These are phyloP conservation scores for Parmales sp. DNA, from an alignment of 108 stramenopile genomes.

Conservation along the genomic window DNA sequence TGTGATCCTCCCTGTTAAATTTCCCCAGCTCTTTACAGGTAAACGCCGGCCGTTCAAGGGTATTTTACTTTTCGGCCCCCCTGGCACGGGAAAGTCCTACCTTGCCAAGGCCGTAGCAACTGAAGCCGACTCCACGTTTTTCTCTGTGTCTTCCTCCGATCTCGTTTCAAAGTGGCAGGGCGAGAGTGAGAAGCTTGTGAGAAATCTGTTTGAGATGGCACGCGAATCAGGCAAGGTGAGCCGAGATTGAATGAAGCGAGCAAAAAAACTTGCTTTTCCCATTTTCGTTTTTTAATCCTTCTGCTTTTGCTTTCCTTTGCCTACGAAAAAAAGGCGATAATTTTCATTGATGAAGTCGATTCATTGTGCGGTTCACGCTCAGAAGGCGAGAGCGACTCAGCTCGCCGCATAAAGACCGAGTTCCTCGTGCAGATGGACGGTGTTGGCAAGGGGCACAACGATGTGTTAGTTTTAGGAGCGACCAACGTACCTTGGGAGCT, in stretches of 20 bases:
- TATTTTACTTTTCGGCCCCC: slow-evolving; percentile 87
- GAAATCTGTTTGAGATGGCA: slow-evolving; percentile 96
- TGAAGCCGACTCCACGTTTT: slow-evolving; percentile 94
- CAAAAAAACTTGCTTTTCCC: no score
- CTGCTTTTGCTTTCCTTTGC: no score
- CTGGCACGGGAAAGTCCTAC: slow-evolving; percentile 76
- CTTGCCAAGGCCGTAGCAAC: slow-evolving; percentile 99
- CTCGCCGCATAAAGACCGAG: slow-evolving; percentile 92
- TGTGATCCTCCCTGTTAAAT: slow-evolving; percentile 81
- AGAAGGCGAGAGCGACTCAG: slow-evolving; percentile 80
- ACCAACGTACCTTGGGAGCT: slow-evolving; percentile 98
- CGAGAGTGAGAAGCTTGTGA: slow-evolving; percentile 90
- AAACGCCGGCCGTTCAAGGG: slow-evolving; percentile 85
- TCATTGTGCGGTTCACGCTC: slow-evolving; percentile 75
- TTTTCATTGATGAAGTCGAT: slow-evolving; percentile 97
- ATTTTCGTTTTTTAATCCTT: no score
- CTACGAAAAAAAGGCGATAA: slow-evolving; percentile 68
- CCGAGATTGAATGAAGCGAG: no score
- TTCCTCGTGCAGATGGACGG: slow-evolving; percentile 99
- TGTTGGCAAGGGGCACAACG: slow-evolving; percentile 69
- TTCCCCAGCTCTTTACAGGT: slow-evolving; percentile 92
- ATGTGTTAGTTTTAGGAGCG: slow-evolving; percentile 82
- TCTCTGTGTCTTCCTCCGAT: slow-evolving; percentile 90
- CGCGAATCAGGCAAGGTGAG: slow-evolving; percentile 75
- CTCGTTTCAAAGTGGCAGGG: slow-evolving; percentile 98